Evolutionary conservation across 2,329 filamentous ascomycete species (phyloP).

Genomic region (Simplicillium aogashimaense): DNA sequence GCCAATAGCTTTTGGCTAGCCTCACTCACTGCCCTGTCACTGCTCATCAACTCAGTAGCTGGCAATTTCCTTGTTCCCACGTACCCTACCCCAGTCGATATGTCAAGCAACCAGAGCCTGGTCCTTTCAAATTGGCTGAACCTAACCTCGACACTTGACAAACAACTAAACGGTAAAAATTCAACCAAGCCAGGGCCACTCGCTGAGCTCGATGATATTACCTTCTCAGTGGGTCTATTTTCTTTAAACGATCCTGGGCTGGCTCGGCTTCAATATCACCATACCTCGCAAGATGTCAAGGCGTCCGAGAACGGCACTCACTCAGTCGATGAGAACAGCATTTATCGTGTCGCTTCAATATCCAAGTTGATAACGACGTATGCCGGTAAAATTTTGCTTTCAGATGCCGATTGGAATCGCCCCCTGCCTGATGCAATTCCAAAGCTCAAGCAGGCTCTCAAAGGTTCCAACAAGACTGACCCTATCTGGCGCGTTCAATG

Average conservation of each 20-base stretch:
- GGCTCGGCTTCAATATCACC: constrained; percentile 1
- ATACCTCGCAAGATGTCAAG: constrained; percentile 1
- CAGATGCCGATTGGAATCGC: constrained; percentile 1
- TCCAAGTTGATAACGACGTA: constrained; percentile 2
- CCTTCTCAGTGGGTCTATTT: constrained; percentile 3
- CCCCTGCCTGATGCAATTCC: constrained; percentile 1
- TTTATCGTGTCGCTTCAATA: constrained; percentile 3
- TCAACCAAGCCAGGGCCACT: neutral
- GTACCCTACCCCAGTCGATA: no score
- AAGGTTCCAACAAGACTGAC: neutral
- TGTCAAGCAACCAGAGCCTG: no score
- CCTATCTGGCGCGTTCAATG: neutral
- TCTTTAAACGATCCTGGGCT: constrained; percentile 2
- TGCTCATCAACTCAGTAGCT: no score
- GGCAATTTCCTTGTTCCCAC: no score
- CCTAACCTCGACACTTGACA: constrained; percentile 1
- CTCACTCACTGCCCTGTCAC: no score
- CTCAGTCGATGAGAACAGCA: constrained; percentile 1
- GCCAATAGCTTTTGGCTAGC: no score
- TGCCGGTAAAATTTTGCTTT: neutral
- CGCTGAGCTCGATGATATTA: constrained; percentile 1
- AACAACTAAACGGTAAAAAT: constrained; percentile 2
- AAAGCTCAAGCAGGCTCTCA: neutral
- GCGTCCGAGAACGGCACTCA: neutral
- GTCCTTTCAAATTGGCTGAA: no score